Conservation (phyloP, 2,329 filamentous ascomycete genomes). For the Fusarium sp. region DNA sequence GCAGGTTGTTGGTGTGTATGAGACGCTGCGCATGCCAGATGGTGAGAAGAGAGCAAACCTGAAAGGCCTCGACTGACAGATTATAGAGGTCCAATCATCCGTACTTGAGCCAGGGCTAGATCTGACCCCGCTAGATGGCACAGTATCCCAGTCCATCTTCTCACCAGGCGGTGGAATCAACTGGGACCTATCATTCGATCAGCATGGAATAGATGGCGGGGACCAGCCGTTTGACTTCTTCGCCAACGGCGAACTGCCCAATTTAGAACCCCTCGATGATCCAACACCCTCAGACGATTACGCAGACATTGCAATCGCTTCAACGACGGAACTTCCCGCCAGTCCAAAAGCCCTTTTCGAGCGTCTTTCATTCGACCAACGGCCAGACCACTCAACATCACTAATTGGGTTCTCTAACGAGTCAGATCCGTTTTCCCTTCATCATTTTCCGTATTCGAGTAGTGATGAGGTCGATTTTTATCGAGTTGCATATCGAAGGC, state of each 20-base stretch:
- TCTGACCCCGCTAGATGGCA: neutral
- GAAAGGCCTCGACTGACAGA: neutral
- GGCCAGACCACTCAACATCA: neutral
- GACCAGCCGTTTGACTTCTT: constrained; percentile 9
- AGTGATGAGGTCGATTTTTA: constrained; percentile 10
- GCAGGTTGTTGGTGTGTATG: neutral
- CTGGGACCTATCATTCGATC: neutral
- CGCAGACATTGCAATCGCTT: neutral
- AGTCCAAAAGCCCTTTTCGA: neutral
- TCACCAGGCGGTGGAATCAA: neutral
- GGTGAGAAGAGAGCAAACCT: accelerated
- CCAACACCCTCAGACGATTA: neutral
- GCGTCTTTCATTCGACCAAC: neutral
- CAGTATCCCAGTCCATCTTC: neutral
- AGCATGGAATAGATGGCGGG: neutral
- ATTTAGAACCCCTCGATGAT: neutral
- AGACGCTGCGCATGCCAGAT: neutral
- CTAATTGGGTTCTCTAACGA: neutral
- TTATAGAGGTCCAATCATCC: neutral
- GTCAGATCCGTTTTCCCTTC: neutral
- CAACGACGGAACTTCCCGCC: neutral
- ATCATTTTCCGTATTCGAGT: neutral
- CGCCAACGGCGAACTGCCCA: neutral
- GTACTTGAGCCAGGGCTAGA: accelerated
- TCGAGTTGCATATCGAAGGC: neutral